Evolutionary conservation across 208 protist genomes (phyloP).

Genomic region (Blechomonas ayalai): DNA sequence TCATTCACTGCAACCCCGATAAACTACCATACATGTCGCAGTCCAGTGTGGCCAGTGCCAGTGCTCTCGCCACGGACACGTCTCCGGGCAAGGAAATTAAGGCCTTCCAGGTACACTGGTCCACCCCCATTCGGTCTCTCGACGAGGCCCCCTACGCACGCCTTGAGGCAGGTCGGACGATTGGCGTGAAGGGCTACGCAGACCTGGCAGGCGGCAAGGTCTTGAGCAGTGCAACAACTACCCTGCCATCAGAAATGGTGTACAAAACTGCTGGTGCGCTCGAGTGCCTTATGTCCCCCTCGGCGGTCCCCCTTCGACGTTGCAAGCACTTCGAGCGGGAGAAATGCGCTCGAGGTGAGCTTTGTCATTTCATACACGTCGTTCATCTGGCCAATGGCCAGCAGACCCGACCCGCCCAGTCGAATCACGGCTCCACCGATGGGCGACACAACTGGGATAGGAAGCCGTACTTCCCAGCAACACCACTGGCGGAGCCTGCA

Average conservation of each 20-base stretch:
- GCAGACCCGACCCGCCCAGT: too few species aligned
- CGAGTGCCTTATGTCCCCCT: slow-evolving; percentile 20
- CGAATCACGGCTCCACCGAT: too few species aligned
- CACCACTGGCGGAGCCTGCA: too few species aligned
- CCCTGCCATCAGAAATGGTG: slow-evolving; percentile 29
- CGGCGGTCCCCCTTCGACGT: slow-evolving; percentile 30
- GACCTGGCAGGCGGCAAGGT: slow-evolving; percentile 5
- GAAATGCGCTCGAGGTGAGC: slow-evolving; percentile 41
- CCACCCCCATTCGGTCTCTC: slow-evolving; percentile 19
- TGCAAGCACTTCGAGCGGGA: slow-evolving; percentile 67
- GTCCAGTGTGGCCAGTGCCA: background rate
- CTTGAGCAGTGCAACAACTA: background rate
- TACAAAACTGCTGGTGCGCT: slow-evolving; percentile 43
- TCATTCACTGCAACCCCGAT: slow-evolving; percentile 52
- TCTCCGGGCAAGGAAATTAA: too few species aligned
- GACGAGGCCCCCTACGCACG: slow-evolving; percentile 26
- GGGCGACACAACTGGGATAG: too few species aligned
- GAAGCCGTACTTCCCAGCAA: too few species aligned
- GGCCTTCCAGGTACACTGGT: slow-evolving; percentile 47
- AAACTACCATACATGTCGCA: slow-evolving; percentile 16
- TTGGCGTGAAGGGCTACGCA: slow-evolving; percentile 31
- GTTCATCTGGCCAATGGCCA: slow-evolving; percentile 24
- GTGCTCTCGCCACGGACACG: background rate
- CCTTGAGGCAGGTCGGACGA: slow-evolving; percentile 24
- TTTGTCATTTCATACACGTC: slow-evolving; percentile 63